These are phyloP conservation scores for Neurospora discreta DNA, from an alignment of 495 filamentous ascomycete genomes.

Conservation along the genomic window DNA sequence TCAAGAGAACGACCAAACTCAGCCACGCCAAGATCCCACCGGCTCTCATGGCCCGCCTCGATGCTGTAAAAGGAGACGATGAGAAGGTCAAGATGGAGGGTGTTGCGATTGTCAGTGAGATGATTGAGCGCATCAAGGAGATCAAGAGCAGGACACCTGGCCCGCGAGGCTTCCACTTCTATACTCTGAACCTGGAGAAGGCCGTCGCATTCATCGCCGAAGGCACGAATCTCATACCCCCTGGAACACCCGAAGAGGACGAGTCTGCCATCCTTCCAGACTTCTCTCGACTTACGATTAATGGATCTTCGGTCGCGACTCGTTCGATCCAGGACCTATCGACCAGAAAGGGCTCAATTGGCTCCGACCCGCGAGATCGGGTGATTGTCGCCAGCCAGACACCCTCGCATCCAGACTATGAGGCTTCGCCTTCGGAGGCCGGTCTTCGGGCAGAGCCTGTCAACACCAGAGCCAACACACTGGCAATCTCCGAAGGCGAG, in stretches of 20 bases:
- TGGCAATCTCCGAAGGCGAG: constrained; percentile 86
- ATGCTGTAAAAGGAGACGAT: constrained; percentile 77
- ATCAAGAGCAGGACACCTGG: constrained; percentile 36
- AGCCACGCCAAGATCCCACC: constrained; percentile 75
- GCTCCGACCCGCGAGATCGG: constrained; percentile 66
- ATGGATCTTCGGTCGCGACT: constrained; percentile 16
- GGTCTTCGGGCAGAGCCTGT: constrained; percentile 47
- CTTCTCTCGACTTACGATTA: constrained; percentile 24
- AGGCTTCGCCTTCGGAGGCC: constrained; percentile 56
- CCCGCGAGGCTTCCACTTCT: constrained; percentile 87
- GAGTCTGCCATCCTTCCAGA: constrained; percentile 25
- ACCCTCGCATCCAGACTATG: constrained; percentile 44
- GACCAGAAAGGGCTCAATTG: constrained; percentile 36
- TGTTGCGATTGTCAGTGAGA: constrained; percentile 59
- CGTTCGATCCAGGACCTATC: constrained; percentile 10
- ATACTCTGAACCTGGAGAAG: constrained; percentile 94
- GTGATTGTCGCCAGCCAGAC: constrained; percentile 60
- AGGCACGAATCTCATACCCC: constrained; percentile 68
- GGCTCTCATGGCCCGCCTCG: constrained; percentile 56
- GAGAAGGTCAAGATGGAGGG: constrained; percentile 75
- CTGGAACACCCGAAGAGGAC: constrained; percentile 30
- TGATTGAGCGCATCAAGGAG: constrained; percentile 58
- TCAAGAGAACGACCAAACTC: constrained; percentile 89
- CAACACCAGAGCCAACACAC: constrained; percentile 63
- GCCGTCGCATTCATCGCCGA: constrained; percentile 89